Evolutionary conservation across 2,329 filamentous ascomycete species (phyloP).

Genomic region (Neonectria sp.): DNA sequence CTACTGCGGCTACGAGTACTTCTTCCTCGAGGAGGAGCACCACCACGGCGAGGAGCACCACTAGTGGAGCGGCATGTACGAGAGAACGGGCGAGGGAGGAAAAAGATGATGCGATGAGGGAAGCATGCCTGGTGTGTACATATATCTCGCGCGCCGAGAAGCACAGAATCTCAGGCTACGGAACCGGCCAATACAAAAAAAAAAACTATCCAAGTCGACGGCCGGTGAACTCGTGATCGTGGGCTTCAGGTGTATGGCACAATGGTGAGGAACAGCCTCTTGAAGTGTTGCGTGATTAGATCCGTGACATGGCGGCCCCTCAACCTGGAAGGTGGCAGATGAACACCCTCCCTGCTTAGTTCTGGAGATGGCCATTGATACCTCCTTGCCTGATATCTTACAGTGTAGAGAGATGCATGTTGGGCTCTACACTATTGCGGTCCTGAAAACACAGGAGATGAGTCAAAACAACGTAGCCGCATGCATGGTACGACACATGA

Average conservation of each 20-base stretch:
- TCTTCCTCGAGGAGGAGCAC: constrained; percentile 84
- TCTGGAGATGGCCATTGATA: background rate
- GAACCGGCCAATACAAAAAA: constrained; percentile 41
- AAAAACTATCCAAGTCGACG: constrained; percentile 22
- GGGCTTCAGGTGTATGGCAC: too few relatives aligned
- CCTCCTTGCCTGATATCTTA: background rate
- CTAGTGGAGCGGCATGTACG: constrained; percentile 53
- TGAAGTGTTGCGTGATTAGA: background rate
- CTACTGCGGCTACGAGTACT: constrained; percentile 91
- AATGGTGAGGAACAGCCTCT: background rate
- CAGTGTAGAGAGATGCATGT: background rate
- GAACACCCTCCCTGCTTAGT: too few relatives aligned
- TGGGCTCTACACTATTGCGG: background rate
- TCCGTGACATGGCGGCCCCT: background rate
- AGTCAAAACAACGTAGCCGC: background rate
- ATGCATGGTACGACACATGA: background rate
- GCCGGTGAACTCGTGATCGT: background rate
- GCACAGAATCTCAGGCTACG: constrained; percentile 34
- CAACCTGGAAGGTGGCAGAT: background rate
- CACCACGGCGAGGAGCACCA: constrained; percentile 71
- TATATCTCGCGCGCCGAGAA: constrained; percentile 41
- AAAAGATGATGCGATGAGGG: constrained; percentile 28
- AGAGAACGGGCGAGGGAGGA: constrained; percentile 29
- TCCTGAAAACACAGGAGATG: background rate
- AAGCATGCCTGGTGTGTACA: constrained; percentile 38